These are phyloP conservation scores for Septoria petroselini DNA, from an alignment of 2,329 filamentous ascomycete genomes.

Conservation along the genomic window DNA sequence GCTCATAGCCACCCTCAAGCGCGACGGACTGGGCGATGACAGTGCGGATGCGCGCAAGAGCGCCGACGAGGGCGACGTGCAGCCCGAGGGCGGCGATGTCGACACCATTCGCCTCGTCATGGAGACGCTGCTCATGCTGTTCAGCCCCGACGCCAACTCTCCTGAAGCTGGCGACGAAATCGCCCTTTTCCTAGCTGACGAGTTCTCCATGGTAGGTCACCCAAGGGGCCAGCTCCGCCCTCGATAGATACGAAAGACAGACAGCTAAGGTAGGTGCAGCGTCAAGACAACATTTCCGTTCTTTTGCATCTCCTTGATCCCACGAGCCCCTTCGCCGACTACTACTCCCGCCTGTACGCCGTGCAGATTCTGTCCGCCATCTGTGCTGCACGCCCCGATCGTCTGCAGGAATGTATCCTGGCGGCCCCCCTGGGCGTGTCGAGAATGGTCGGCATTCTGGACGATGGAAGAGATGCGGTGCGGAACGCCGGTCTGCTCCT, in stretches of 20 bases:
- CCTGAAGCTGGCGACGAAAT: slow-evolving; percentile 95
- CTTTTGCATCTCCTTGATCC: slow-evolving; percentile 86
- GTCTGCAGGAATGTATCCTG: slow-evolving; percentile 92
- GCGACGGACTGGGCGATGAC: slow-evolving; percentile 57
- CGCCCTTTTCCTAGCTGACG: slow-evolving; percentile 90
- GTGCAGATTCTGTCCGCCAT: slow-evolving; percentile 87
- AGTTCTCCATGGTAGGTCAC: slow-evolving; percentile 77
- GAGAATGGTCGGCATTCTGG: slow-evolving; percentile 75
- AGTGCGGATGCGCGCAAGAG: slow-evolving; percentile 18
- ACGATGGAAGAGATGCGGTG: slow-evolving; percentile 81
- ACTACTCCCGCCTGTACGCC: slow-evolving; percentile 74
- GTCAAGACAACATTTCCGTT: slow-evolving; percentile 92
- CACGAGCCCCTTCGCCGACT: slow-evolving; percentile 69
- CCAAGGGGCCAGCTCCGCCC: background rate
- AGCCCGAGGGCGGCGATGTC: slow-evolving; percentile 60
- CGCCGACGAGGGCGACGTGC: slow-evolving; percentile 52
- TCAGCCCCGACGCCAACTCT: slow-evolving; percentile 64
- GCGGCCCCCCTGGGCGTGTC: slow-evolving; percentile 85
- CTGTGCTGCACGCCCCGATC: slow-evolving; percentile 76
- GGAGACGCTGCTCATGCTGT: slow-evolving; percentile 93
- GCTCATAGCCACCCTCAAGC: slow-evolving; percentile 77
- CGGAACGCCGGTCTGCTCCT: slow-evolving; percentile 83
- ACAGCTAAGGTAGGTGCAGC: slow-evolving; percentile 57
- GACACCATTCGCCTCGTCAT: slow-evolving; percentile 94
- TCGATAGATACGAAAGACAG: slow-evolving; percentile 8